These are phyloP conservation scores for Pilobolus umbonatus DNA, from an alignment of 192 early-diverging fungal species.

Conservation along the genomic window DNA sequence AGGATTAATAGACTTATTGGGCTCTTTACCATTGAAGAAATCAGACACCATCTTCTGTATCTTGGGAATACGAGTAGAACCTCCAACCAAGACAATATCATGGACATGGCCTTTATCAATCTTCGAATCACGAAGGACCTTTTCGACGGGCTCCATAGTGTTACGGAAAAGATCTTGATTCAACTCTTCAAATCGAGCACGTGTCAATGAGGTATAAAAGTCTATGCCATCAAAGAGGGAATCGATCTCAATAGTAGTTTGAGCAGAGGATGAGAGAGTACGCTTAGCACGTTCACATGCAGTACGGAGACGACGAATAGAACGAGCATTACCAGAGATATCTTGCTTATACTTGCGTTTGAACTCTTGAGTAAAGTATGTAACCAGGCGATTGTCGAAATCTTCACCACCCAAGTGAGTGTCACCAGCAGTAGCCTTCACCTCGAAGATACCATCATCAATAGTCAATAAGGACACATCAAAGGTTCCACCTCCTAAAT, in stretches of 20 bases:
- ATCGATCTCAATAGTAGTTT: constrained; percentile 93
- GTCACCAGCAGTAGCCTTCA: constrained; percentile 98
- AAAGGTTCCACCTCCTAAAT: constrained; percentile 96
- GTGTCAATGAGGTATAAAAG: constrained; percentile 96
- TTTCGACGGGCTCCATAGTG: constrained; percentile 93
- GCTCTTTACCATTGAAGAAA: constrained; percentile 95
- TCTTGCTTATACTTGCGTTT: constrained; percentile 97
- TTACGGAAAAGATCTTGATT: constrained; percentile 92
- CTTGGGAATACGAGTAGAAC: constrained; percentile 98
- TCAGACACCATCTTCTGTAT: constrained; percentile 95
- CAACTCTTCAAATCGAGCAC: constrained; percentile 98
- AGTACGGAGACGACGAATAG: constrained; percentile 93
- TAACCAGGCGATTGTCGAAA: constrained; percentile 97
- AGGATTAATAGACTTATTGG: constrained; percentile 97
- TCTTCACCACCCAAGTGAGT: constrained; percentile 98
- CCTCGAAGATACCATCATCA: constrained; percentile 96
- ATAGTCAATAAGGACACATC: constrained; percentile 96
- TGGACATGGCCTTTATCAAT: constrained; percentile 83
- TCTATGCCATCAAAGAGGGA: constrained; percentile 95
- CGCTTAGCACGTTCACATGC: constrained; percentile 97
- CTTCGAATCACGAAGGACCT: constrained; percentile 93
- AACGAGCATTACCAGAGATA: constrained; percentile 80
- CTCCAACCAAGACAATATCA: constrained; percentile 96
- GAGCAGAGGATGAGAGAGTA: constrained; percentile 86
- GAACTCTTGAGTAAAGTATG: constrained; percentile 91